Percentiles rank a stretch among this genome's conserved stretches.
Conservation (phyloP, 2,329 filamentous ascomycete species). For the Penicillium sp. region DNA sequence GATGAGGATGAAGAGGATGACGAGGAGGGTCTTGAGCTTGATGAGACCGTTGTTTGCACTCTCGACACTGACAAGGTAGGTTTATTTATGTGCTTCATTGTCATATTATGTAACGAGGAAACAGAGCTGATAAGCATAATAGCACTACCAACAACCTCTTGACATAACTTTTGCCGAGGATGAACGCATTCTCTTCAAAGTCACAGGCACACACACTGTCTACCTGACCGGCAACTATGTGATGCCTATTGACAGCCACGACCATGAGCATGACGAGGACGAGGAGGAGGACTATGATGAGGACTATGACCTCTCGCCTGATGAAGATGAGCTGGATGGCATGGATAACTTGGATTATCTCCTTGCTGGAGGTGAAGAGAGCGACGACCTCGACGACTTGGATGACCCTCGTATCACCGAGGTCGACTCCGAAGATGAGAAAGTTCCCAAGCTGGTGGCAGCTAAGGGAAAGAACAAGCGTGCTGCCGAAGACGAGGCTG, state of each 20-base stretch:
- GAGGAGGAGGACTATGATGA: constrained; percentile 63
- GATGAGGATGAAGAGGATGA: constrained; percentile 60
- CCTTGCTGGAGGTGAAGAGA: constrained; percentile 56
- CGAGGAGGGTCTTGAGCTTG: constrained; percentile 62
- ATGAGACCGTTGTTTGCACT: constrained; percentile 93
- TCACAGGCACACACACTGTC: constrained; percentile 82
- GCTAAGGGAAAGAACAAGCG: constrained; percentile 89
- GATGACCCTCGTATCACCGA: constrained; percentile 79
- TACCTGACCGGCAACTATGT: constrained; percentile 97
- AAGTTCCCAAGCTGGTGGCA: constrained; percentile 50
- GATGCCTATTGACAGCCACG: constrained; percentile 56
- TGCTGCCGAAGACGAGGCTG: constrained; percentile 63
- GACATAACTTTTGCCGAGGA: constrained; percentile 87
- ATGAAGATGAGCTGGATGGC: constrained; percentile 67
- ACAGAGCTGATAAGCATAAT: constrained; percentile 2
- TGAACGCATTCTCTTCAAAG: constrained; percentile 89
- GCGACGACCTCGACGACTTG: constrained; percentile 73
- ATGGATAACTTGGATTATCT: constrained; percentile 39
- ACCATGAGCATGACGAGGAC: constrained; percentile 40
- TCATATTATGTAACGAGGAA: background rate
- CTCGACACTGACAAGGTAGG: constrained; percentile 86
- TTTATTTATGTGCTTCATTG: constrained; percentile 6
- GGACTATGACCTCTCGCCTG: constrained; percentile 77
- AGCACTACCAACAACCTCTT: constrained; percentile 94
- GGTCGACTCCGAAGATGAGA: constrained; percentile 73